Conservation (phyloP, 768 basidiomycete species). For the Kwoniella botswanensis region DNA sequence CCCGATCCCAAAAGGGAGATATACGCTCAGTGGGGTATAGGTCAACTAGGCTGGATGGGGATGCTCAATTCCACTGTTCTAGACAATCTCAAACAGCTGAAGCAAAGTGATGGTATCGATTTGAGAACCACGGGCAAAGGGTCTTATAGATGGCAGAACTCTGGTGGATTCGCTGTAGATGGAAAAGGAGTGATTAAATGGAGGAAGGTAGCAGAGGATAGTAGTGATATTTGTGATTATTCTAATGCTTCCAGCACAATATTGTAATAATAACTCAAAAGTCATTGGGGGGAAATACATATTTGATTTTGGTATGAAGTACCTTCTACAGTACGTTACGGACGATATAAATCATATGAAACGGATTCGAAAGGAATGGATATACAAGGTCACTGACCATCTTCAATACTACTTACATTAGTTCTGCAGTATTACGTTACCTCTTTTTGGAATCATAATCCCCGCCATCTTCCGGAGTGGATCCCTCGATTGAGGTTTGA, state of each 20-base stretch:
- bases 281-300: neutral
- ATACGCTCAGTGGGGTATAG: constrained; percentile 23
- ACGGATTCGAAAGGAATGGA: too few relatives aligned
- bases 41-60: constrained; percentile 10
- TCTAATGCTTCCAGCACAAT: constrained; percentile 6
- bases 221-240: constrained; percentile 22
- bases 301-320: neutral
- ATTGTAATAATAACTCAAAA: neutral
- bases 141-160: constrained; percentile 21
- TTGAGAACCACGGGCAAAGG: constrained; percentile 1
- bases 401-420: too few relatives aligned
- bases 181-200: constrained; percentile 2
- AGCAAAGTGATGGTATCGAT: constrained; percentile 10
- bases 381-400: too few relatives aligned
- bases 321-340: too few relatives aligned
- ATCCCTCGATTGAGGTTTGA: neutral
- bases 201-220: constrained; percentile 16
- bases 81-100: constrained; percentile 6
- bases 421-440: too few relatives aligned
- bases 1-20: constrained; percentile 8
- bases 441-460: too few relatives aligned
- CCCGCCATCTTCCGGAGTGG: neutral
- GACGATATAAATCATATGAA: too few relatives aligned
- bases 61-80: constrained; percentile 9
- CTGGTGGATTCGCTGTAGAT: constrained; percentile 17